These are phyloP conservation scores for Fusarium sp. DNA, from an alignment of 2,329 filamentous ascomycete genomes.

Conservation along the genomic window DNA sequence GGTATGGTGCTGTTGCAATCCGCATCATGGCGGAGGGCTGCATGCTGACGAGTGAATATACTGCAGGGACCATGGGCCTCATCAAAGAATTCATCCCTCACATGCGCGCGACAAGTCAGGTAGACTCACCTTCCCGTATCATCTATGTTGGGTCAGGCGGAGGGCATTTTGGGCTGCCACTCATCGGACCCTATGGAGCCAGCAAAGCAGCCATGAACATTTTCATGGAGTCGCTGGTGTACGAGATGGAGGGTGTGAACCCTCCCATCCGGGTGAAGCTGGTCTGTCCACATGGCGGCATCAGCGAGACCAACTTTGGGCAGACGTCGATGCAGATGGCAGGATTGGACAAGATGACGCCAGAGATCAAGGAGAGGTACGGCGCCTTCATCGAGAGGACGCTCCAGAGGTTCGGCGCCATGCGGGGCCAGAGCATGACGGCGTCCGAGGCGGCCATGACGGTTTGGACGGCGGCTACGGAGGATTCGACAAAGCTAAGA, in stretches of 20 bases:
- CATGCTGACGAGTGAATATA: conserved; percentile 12
- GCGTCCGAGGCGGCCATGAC: conserved; percentile 16
- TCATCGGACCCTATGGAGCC: conserved; percentile 27
- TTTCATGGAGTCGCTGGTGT: conserved; percentile 12
- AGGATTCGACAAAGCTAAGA: conserved; percentile 16
- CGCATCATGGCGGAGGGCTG: conserved; percentile 4
- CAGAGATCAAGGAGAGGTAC: conserved; percentile 22
- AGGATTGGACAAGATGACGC: conserved; percentile 32
- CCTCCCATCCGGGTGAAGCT: conserved; percentile 19
- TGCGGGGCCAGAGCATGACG: conserved; percentile 30
- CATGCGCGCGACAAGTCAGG: conserved; percentile 11
- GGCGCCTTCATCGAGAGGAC: conserved; percentile 17
- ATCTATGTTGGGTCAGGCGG: conserved; percentile 19
- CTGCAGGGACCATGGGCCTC: conserved; percentile 6
- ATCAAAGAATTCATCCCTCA: conserved; percentile 29
- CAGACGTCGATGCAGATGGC: conserved; percentile 26
- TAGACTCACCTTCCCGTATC: conserved; percentile 12
- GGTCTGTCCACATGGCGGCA: conserved; percentile 17
- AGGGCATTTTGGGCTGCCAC: conserved; percentile 17
- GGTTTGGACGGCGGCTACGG: conserved; percentile 16
- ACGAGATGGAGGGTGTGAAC: conserved; percentile 18
- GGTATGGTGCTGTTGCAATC: conserved; percentile 15
- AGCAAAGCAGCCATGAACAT: conserved; percentile 32
- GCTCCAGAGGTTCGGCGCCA: conserved; percentile 27
- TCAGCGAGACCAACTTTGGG: conserved; percentile 24